These are phyloP conservation scores for Fonsecaea erecta DNA, from an alignment of 2,329 filamentous ascomycete genomes.

Conservation along the genomic window DNA sequence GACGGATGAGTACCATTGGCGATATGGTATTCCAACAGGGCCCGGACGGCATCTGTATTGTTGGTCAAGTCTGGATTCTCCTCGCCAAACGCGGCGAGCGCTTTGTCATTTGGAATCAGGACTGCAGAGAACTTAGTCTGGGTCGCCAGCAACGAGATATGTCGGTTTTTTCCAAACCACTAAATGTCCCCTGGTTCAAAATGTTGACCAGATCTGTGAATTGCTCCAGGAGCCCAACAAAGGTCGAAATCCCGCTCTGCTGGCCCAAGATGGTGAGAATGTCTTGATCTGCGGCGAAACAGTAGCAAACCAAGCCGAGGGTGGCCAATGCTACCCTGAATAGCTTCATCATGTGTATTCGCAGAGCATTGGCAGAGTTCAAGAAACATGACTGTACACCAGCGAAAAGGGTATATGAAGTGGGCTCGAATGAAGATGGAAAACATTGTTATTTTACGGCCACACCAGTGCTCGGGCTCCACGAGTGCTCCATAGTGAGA, in stretches of 20 bases:
- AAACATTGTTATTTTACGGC: constrained; percentile 22
- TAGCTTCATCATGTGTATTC: constrained; percentile 24
- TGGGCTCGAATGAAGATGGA: constrained; percentile 28
- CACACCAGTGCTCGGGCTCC: neutral
- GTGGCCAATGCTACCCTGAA: constrained; percentile 11
- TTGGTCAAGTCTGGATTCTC: constrained; percentile 23
- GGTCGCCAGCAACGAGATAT: neutral
- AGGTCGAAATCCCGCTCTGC: constrained; percentile 33
- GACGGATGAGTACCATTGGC: constrained; percentile 57
- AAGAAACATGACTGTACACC: constrained; percentile 21
- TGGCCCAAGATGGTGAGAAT: constrained; percentile 32
- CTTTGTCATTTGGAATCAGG: constrained; percentile 33
- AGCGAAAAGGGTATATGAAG: constrained; percentile 21
- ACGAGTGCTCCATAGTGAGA: neutral
- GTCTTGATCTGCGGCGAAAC: constrained; percentile 28
- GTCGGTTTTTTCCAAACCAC: constrained; percentile 17
- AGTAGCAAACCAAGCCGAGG: constrained; percentile 7
- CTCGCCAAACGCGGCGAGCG: constrained; percentile 18
- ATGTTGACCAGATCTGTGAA: constrained; percentile 29
- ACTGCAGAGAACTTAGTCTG: constrained; percentile 19
- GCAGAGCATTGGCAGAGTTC: constrained; percentile 16
- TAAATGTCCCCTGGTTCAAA: constrained; percentile 33
- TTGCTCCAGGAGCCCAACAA: constrained; percentile 25
- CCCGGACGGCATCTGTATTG: constrained; percentile 43
- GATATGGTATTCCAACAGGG: constrained; percentile 63